Conservation (phyloP, 768 basidiomycete species). For the Strobilomyces echinocephalus region DNA sequence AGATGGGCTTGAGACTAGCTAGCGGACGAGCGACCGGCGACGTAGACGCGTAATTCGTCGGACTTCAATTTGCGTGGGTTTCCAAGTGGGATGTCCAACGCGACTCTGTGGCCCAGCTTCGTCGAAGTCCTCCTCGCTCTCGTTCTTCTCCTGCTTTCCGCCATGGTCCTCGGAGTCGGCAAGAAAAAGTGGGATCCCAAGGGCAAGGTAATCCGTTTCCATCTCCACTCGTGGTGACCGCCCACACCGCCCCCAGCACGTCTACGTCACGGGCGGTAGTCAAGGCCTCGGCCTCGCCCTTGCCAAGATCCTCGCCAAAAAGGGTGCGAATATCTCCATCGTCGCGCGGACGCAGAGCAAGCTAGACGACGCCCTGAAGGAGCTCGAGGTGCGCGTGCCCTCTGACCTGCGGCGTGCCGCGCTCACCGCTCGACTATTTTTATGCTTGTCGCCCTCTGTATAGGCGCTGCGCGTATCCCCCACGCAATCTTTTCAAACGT, state of each 20-base stretch:
- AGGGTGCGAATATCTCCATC: slow-evolving; percentile 81
- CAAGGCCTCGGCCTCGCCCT: slow-evolving; percentile 76
- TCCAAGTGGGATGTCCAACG: not conserved
- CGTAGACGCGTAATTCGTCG: too few species aligned
- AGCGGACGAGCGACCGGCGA: too few species aligned
- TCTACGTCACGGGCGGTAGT: slow-evolving; percentile 82
- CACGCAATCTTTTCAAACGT: slow-evolving; percentile 56
- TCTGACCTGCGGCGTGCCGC: not conserved
- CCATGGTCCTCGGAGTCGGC: slow-evolving; percentile 19
- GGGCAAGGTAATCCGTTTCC: slow-evolving; percentile 31
- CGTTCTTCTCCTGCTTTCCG: slow-evolving; percentile 2
- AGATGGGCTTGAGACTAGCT: too few species aligned
- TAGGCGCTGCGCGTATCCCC: slow-evolving; percentile 52
- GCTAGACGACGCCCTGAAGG: slow-evolving; percentile 53
- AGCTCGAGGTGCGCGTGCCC: slow-evolving; percentile 54
- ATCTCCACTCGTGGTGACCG: too few species aligned
- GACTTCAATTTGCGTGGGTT: not conserved
- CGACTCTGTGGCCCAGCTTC: not conserved
- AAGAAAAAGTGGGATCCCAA: slow-evolving; percentile 46
- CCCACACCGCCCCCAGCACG: slow-evolving; percentile 47
- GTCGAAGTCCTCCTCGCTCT: slow-evolving; percentile 10
- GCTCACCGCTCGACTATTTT: not conserved
- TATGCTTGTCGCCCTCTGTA: not conserved
- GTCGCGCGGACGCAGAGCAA: slow-evolving; percentile 70
- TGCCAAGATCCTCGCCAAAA: slow-evolving; percentile 56